Evolutionary conservation across 768 basidiomycete species (phyloP).

Genomic region (Pleurotus salmoneostramineus): DNA sequence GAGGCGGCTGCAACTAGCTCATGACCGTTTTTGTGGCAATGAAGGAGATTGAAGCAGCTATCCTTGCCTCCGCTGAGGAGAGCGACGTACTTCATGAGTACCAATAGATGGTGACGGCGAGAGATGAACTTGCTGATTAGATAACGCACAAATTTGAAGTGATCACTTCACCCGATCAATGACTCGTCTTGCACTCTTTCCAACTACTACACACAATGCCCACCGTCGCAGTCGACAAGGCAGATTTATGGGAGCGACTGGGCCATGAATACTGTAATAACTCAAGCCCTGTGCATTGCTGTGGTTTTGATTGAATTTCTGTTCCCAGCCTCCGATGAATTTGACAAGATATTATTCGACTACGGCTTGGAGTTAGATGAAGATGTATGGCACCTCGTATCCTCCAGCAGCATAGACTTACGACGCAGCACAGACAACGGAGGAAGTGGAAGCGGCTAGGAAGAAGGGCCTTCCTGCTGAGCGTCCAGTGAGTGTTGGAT

Average conservation of each 20-base stretch:
- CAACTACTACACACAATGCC: conserved; percentile 56
- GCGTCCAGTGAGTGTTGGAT: conserved; percentile 56
- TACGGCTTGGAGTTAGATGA: conserved; percentile 98
- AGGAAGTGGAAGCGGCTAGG: conserved; percentile 76
- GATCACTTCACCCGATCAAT: conserved; percentile 8
- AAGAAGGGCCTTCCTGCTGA: conserved; percentile 84
- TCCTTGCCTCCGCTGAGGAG: conserved; percentile 98
- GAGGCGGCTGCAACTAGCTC: conserved; percentile 86
- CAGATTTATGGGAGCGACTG: conserved; percentile 86
- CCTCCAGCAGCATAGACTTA: conserved; percentile 4
- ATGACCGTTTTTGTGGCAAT: conserved; percentile 85
- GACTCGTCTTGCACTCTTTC: background rate
- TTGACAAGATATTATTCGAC: conserved; percentile 94
- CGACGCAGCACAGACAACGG: conserved; percentile 63
- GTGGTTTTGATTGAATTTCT: conserved; percentile 14
- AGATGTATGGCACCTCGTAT: conserved; percentile 60
- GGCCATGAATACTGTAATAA: conserved; percentile 75
- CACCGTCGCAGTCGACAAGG: conserved; percentile 93
- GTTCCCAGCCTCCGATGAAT: conserved; percentile 80
- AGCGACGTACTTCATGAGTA: conserved; percentile 84
- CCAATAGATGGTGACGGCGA: conserved; percentile 10
- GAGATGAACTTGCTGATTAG: background rate
- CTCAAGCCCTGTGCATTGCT: background rate
- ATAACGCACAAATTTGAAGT: conserved; percentile 5
- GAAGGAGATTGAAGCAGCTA: conserved; percentile 91